phyloP scores from a whole-genome alignment of 306 rosid genomes.

The barrel medic (Medicago truncatula) region DNA sequence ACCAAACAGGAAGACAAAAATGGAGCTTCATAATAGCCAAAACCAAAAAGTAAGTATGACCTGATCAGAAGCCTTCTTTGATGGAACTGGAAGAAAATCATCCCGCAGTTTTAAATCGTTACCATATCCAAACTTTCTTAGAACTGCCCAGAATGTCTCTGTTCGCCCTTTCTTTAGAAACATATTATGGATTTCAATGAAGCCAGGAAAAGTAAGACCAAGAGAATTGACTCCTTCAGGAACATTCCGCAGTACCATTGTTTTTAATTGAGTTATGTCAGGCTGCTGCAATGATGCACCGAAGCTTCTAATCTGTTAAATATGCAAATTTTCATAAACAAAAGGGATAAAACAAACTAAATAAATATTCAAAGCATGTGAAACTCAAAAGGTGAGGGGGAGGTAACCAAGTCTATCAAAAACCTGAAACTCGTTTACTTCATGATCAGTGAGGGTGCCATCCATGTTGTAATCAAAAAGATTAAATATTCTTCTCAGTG shows the following conservation, averaged over 20 bases:
- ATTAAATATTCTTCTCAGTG: constrained; percentile 80
- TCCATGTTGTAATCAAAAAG: constrained; percentile 86
- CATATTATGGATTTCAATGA: constrained; percentile 71
- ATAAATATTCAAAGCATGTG: constrained; percentile 20
- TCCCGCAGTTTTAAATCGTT: constrained; percentile 75
- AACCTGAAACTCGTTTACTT: constrained; percentile 92
- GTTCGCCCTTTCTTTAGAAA: constrained; percentile 78
- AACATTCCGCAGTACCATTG: constrained; percentile 67
- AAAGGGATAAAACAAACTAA: constrained; percentile 23
- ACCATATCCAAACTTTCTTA: constrained; percentile 85
- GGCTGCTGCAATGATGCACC: constrained; percentile 67
- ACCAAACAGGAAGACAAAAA: constrained; percentile 37
- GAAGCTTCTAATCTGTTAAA: constrained; percentile 75
- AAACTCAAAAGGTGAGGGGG: not conserved
- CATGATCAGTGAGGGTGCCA: constrained; percentile 76
- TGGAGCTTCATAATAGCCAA: constrained; percentile 33
- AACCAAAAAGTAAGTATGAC: constrained; percentile 43
- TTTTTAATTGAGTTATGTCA: constrained; percentile 67
- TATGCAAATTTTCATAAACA: constrained; percentile 24
- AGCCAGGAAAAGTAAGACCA: constrained; percentile 85
- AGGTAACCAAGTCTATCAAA: constrained; percentile 26
- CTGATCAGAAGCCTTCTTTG: constrained; percentile 80
- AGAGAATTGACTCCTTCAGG: constrained; percentile 73
- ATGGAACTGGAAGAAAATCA: constrained; percentile 69
- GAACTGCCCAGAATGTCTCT: constrained; percentile 87